phyloP scores from a whole-genome alignment of 257 asterid species.

The Rehmannia glutinosa region DNA sequence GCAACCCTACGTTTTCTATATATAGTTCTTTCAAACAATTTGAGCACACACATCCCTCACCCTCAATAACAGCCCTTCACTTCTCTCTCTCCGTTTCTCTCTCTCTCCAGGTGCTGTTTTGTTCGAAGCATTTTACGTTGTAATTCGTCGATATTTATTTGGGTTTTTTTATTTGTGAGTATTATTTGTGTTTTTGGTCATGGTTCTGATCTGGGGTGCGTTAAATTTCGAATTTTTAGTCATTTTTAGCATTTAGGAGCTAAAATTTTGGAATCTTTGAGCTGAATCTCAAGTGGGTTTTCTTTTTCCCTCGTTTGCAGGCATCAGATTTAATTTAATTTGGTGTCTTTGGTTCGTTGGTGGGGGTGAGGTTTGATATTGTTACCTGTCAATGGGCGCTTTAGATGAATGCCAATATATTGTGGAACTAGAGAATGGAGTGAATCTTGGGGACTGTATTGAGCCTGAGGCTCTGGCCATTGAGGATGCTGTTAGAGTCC shows the following conservation, averaged over 20 bases:
- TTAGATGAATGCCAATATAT: slow-evolving; percentile 66
- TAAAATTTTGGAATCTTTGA: slow-evolving; percentile 28
- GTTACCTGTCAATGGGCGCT: slow-evolving; percentile 69
- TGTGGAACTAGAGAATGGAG: slow-evolving; percentile 58
- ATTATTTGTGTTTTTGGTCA: slow-evolving; percentile 1
- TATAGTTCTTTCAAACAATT: slow-evolving; percentile 7
- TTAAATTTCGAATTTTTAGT: slow-evolving; percentile 34
- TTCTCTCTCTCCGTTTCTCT: background rate
- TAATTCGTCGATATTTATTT: background rate
- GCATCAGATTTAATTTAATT: slow-evolving; percentile 7
- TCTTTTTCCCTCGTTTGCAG: background rate
- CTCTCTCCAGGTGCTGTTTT: background rate
- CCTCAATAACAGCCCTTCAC: slow-evolving; percentile 26
- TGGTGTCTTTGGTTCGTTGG: slow-evolving; percentile 16
- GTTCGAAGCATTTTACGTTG: slow-evolving; percentile 7
- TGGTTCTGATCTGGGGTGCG: slow-evolving; percentile 24
- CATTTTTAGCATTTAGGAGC: slow-evolving; percentile 28
- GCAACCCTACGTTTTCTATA: slow-evolving; percentile 40
- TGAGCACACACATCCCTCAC: slow-evolving; percentile 34
- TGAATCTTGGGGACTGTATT: slow-evolving; percentile 33
- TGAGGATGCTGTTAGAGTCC: slow-evolving; percentile 80
- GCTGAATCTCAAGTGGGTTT: slow-evolving; percentile 25
- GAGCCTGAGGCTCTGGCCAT: slow-evolving; percentile 56
- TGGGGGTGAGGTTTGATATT: slow-evolving; percentile 5
- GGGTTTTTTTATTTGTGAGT: background rate